Conservation (phyloP, 2,329 filamentous ascomycete genomes). For the Fusarium palustre region DNA sequence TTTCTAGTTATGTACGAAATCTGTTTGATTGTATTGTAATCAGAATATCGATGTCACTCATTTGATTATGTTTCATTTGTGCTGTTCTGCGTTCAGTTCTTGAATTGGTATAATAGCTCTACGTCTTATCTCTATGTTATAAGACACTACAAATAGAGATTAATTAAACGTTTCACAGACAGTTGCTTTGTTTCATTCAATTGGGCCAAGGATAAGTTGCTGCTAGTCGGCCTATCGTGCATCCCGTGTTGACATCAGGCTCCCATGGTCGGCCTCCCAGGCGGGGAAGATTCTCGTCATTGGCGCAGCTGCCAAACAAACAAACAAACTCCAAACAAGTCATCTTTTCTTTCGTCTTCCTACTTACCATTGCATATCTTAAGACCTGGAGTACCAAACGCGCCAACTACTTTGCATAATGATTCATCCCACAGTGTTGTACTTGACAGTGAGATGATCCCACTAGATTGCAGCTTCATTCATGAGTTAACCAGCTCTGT, state of each 20-base stretch:
- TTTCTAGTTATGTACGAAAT: not conserved
- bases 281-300: slow-evolving; percentile 16
- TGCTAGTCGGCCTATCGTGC: not conserved
- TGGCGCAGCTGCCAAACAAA: slow-evolving; percentile 2
- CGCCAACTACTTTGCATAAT: slow-evolving; percentile 22
- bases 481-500: not conserved
- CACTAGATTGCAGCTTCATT: not conserved
- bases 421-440: slow-evolving; percentile 48
- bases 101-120: not conserved
- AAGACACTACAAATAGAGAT: not conserved
- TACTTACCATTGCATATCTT: not conserved
- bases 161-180: not conserved
- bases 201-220: not conserved
- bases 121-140: not conserved
- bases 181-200: not conserved
- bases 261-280: slow-evolving; percentile 26
- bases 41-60: not conserved
- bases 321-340: too few species aligned
- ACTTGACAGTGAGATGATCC: slow-evolving; percentile 47
- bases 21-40: not conserved
- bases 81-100: not conserved
- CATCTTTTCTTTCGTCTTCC: not conserved
- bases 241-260: not conserved
- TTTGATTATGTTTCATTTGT: not conserved
- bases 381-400: too few species aligned